A percentile compares a stretch with the other conserved stretches of the same genome.
Conservation (phyloP, 75 land plant species). For the Gnetum montanum region DNA sequence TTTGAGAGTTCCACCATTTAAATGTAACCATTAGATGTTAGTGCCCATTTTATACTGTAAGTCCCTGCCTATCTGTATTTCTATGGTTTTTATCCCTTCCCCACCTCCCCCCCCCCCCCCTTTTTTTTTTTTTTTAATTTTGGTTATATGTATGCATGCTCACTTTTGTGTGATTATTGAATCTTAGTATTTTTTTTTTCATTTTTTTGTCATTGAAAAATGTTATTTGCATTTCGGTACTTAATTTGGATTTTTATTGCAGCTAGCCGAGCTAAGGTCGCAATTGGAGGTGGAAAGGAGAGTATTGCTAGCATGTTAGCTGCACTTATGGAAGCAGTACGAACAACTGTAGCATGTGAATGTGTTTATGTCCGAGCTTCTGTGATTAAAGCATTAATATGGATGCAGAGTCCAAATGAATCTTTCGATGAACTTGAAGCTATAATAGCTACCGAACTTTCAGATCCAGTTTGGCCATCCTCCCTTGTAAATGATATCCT, state of each 20-base stretch:
- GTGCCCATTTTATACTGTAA: too few relatives aligned
- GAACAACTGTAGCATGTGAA: conserved; percentile 97
- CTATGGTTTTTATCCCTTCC: neutral
- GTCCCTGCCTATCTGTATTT: too few relatives aligned
- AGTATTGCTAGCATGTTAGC: conserved; percentile 85
- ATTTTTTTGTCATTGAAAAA: too few relatives aligned
- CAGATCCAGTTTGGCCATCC: conserved; percentile 96
- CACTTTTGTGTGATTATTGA: neutral
- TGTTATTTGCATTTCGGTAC: too few relatives aligned
- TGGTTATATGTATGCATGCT: neutral
- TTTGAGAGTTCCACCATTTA: too few relatives aligned
- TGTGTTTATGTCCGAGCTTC: conserved; percentile 96
- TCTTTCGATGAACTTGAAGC: conserved; percentile 87
- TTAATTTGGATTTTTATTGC: conserved; percentile 5
- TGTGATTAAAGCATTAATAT: conserved; percentile 91
- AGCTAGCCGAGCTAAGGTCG: conserved; percentile 31
- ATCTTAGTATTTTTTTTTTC: neutral
- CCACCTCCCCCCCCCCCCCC: too few relatives aligned
- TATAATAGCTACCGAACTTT: conserved; percentile 86
- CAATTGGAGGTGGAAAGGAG: conserved; percentile 45
- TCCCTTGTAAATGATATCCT: conserved; percentile 83
- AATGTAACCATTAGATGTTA: too few relatives aligned
- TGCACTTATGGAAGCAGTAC: conserved; percentile 92
- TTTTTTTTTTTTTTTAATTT: neutral
- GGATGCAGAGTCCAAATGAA: conserved; percentile 97